Evolutionary conservation across 371 early-diverging fungal species (phyloP).

Genomic region (Encephalitozoon hellem): DNA sequence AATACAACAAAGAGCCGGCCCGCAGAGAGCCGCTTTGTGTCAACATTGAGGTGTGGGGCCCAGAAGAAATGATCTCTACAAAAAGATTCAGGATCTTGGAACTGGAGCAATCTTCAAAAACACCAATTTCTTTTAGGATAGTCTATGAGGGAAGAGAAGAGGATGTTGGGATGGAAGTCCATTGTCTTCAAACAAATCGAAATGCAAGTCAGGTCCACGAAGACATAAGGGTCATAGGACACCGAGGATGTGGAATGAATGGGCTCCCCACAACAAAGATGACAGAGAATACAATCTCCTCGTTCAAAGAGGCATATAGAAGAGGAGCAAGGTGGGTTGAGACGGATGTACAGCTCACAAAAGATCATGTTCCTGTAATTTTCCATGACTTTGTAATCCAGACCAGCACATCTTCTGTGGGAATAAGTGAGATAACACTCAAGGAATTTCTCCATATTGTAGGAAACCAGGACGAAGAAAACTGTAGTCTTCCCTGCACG

Average conservation of each 20-base stretch:
- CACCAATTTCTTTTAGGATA: not conserved
- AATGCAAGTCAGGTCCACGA: not conserved
- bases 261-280: constrained; percentile 63
- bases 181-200: not conserved
- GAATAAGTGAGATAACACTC: not conserved
- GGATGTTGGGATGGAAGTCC: not conserved
- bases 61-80: not conserved
- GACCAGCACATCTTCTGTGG: not conserved
- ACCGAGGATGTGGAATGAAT: constrained; percentile 73
- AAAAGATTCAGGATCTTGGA: not conserved
- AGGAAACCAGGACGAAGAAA: constrained; percentile 36
- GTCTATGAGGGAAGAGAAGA: not conserved
- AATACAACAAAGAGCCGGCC: not conserved
- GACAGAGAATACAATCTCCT: constrained; percentile 84
- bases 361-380: constrained; percentile 75
- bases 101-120: not conserved
- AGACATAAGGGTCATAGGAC: constrained; percentile 65
- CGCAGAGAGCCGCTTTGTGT: not conserved
- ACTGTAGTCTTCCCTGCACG: constrained; percentile 63
- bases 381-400: constrained; percentile 82
- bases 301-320: constrained; percentile 73
- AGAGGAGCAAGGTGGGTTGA: constrained; percentile 81
- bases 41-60: not conserved
- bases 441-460: constrained; percentile 5
- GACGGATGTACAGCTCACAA: constrained; percentile 86